Evolutionary conservation across 495 filamentous ascomycete genomes (phyloP).

Genomic region (Xanthoparmelia taractica): DNA sequence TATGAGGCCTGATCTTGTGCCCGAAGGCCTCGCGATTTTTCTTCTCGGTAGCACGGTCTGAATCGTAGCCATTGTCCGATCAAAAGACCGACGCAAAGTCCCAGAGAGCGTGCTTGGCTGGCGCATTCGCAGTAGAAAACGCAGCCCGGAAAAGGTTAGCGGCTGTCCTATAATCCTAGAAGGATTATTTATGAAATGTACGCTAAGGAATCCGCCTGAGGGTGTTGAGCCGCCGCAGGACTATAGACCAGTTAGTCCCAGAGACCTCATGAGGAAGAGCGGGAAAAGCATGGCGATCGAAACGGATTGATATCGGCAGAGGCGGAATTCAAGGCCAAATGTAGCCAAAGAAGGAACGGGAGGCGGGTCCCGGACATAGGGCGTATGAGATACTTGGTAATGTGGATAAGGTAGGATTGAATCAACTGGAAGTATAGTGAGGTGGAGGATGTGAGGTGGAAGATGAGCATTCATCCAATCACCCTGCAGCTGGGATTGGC

Average conservation of each 20-base stretch:
- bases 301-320: neutral
- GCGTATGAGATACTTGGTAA: neutral
- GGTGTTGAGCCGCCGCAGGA: neutral
- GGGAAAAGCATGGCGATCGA: neutral
- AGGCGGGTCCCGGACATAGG: neutral
- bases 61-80: constrained; percentile 5
- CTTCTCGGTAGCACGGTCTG: neutral
- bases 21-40: constrained; percentile 9
- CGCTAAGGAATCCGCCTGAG: neutral
- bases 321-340: neutral
- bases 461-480: neutral
- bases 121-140: neutral
- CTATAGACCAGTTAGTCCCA: neutral
- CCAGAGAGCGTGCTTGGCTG: neutral
- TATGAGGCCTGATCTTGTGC: constrained; percentile 7
- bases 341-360: neutral
- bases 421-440: neutral
- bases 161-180: neutral
- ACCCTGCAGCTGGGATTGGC: neutral
- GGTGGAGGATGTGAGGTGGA: neutral
- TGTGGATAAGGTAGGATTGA: neutral
- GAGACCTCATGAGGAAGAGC: neutral
- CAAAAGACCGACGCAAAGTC: neutral
- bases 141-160: neutral
- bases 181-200: neutral